A percentile compares a stretch with the other conserved stretches of the same genome.
phyloP scores from a whole-genome alignment of 164 flowering plant species.

The Vitis riparia region DNA sequence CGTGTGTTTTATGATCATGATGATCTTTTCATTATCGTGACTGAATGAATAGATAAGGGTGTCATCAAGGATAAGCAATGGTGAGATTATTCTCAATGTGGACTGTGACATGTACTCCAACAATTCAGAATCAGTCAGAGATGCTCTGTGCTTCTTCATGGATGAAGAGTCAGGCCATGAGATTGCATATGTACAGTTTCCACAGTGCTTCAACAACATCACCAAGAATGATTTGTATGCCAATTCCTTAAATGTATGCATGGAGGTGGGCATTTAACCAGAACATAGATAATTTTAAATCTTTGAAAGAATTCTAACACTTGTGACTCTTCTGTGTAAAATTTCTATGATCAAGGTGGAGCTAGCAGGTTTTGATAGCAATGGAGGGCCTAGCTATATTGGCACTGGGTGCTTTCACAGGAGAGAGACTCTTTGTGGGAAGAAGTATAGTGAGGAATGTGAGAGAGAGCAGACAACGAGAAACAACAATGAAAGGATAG shows the following conservation, averaged over 20 bases:
- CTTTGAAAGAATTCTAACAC: too few relatives aligned
- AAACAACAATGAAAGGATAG: neutral
- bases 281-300: too few relatives aligned
- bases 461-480: constrained; percentile 12
- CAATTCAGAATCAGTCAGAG: constrained; percentile 34
- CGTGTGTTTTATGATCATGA: too few relatives aligned
- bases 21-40: too few relatives aligned
- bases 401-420: constrained; percentile 48
- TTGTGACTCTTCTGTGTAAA: neutral
- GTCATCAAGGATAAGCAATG: too few relatives aligned
- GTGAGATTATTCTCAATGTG: neutral
- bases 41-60: too few relatives aligned
- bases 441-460: constrained; percentile 14
- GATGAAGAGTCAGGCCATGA: constrained; percentile 36
- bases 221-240: constrained; percentile 23
- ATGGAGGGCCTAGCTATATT: constrained; percentile 32
- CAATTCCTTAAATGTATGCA: neutral
- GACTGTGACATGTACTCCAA: constrained; percentile 48
- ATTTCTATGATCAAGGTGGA: constrained; percentile 21
- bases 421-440: constrained; percentile 31
- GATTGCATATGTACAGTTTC: constrained; percentile 37
- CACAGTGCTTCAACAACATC: constrained; percentile 16
- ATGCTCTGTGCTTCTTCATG: constrained; percentile 41
- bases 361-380: constrained; percentile 25
- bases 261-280: constrained; percentile 11